Evolutionary conservation across 2,329 filamentous ascomycete genomes (phyloP).

Genomic region (Pyricularia grisea): DNA sequence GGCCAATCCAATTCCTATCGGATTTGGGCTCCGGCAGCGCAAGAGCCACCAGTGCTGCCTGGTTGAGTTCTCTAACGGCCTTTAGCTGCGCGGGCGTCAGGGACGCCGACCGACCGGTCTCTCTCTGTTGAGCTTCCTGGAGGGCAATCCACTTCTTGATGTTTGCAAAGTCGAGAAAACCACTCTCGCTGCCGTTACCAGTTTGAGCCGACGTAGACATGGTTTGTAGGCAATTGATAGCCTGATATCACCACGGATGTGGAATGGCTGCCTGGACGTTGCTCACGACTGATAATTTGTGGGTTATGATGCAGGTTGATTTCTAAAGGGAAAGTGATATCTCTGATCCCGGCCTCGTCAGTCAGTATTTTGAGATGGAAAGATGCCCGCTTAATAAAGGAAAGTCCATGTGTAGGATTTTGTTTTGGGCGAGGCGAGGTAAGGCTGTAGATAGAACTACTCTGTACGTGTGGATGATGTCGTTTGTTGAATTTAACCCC

Average conservation of each 20-base stretch:
- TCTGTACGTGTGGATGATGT: not conserved
- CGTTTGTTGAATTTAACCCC: not conserved
- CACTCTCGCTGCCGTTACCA: not conserved
- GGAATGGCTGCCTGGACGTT: no score
- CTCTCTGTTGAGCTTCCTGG: constrained; percentile 26
- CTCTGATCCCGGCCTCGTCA: no score
- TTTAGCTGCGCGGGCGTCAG: constrained; percentile 27
- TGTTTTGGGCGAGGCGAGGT: not conserved
- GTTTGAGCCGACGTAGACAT: not conserved
- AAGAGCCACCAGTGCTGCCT: constrained; percentile 5
- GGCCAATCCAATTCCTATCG: constrained; percentile 27
- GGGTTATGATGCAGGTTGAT: no score
- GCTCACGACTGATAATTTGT: no score
- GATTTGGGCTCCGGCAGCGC: constrained; percentile 14
- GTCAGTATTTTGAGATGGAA: no score
- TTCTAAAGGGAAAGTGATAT: no score
- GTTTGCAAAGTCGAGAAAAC: constrained; percentile 5
- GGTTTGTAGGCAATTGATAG: not conserved
- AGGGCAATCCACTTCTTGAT: constrained; percentile 29
- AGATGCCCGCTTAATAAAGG: not conserved
- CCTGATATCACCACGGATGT: no score
- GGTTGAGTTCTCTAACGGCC: constrained; percentile 30
- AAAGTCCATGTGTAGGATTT: not conserved
- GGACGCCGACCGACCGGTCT: constrained; percentile 21
- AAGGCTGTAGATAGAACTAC: not conserved